Base-by-base conservation (phyloP, 148 eudicot species). In the Polygonum aviculare region DNA sequence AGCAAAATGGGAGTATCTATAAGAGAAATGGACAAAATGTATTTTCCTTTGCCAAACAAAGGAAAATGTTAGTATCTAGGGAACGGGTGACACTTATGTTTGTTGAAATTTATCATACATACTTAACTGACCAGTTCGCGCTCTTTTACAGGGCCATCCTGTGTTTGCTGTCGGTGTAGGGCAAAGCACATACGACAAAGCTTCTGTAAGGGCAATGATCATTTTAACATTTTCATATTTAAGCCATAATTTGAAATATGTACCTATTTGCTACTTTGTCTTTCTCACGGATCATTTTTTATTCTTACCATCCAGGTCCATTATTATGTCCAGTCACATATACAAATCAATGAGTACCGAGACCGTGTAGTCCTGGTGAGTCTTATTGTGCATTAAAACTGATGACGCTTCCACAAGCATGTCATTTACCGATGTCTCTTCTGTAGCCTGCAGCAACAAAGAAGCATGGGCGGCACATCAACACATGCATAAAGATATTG, bases 271-370 rank as follows among this genome's bases (percentile, higher is more conserved):
- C 6, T 67, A 35, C 19, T 26, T 26, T 26, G 31, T 26, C 31
- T 26, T 26, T 75, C 15, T 75, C 31, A 55, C 31, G 15, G 12
- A 52, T 54, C 19, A 39, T 57, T 1, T 62, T 35, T 5, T 54
- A 0, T 47, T 51, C 44, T 45, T 55, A 33, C 12, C 48, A 83
- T 77, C 52, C 82, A 92, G 97, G 80, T 88, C 78, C 84, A 90
- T 77, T 88, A 82, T 79, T 92, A 92, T 80, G 86, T 92, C 54
- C 97, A 92, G 78, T 92, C 97, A 33, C 94, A 92, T 69, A 92
- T 92, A 80, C 97, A 92, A 80, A 88, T 92, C 80, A 92, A 92
- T 57, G 97, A 92, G 77, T 92, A 85, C 77, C 81, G 97, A 78
- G 97, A 92, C 59, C 94, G 90, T 63, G 85, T 92, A 26, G 80